Evolutionary conservation across 2,329 filamentous ascomycete species (phyloP).

Genomic region (Aureobasidium vineae): DNA sequence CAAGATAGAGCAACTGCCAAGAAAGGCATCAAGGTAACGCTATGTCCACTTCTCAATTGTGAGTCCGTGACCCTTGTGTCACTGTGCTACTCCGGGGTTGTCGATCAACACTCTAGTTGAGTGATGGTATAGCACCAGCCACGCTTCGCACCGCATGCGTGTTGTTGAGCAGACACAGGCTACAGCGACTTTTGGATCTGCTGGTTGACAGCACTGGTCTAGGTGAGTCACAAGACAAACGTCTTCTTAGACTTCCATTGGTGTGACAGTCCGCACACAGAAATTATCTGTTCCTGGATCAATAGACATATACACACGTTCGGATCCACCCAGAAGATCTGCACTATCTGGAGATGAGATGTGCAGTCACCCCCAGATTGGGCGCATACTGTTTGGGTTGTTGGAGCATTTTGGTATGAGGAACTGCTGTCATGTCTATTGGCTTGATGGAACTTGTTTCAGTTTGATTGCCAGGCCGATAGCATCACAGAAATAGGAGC

Average conservation of each 20-base stretch:
- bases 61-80: neutral
- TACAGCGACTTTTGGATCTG: no score
- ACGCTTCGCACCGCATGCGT: neutral
- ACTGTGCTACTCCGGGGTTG: neutral
- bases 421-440: no score
- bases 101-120: neutral
- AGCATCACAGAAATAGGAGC: neutral
- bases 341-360: constrained; percentile 4
- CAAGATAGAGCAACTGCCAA: neutral
- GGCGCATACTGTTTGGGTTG: no score
- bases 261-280: neutral
- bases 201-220: neutral
- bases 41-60: neutral
- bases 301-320: neutral
- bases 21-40: neutral
- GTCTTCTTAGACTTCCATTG: neutral
- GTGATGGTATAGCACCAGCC: neutral
- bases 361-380: neutral
- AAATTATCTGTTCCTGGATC: neutral
- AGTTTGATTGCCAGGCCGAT: neutral
- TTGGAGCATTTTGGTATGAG: no score
- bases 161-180: neutral
- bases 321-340: neutral
- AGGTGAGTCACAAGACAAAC: neutral
- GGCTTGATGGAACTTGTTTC: no score